phyloP scores from a whole-genome alignment of 2,329 filamentous ascomycete species.

The Alternaria gaisen region DNA sequence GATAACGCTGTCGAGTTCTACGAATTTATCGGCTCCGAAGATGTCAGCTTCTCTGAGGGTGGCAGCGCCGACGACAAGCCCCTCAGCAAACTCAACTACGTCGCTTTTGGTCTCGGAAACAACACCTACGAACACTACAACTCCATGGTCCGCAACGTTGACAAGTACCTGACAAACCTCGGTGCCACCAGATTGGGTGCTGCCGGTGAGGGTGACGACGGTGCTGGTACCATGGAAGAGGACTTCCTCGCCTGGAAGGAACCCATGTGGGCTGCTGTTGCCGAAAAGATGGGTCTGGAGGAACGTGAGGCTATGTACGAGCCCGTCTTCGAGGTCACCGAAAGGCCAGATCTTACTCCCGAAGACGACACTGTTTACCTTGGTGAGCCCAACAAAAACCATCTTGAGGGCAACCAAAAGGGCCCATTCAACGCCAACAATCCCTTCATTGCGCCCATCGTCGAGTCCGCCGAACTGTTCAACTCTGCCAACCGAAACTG shows the following conservation, averaged over 20 bases:
- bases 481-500: conserved; percentile 90
- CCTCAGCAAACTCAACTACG: conserved; percentile 85
- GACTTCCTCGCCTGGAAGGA: conserved; percentile 99
- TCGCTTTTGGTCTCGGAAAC: conserved; percentile 95
- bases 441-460: conserved; percentile 93
- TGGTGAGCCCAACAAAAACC: conserved; percentile 95
- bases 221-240: conserved; percentile 99
- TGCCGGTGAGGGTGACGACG: conserved; percentile 95
- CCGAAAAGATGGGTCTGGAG: conserved; percentile 84
- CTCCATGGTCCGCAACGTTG: conserved; percentile 93
- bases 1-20: conserved; percentile 99
- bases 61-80: conserved; percentile 70
- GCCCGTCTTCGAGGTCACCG: conserved; percentile 83
- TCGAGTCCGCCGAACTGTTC: conserved; percentile 91
- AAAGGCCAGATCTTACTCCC: conserved; percentile 75
- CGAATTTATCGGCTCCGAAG: conserved; percentile 89
- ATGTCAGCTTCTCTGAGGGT: conserved; percentile 80
- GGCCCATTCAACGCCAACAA: conserved; percentile 97
- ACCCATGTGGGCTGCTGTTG: conserved; percentile 92
- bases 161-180: conserved; percentile 80
- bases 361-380: conserved; percentile 87
- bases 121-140: conserved; percentile 99
- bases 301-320: conserved; percentile 98
- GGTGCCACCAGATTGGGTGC: conserved; percentile 85
- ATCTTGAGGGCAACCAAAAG: conserved; percentile 83